phyloP scores from a whole-genome alignment of 306 rosid genomes.

The Bauhinia variegata region DNA sequence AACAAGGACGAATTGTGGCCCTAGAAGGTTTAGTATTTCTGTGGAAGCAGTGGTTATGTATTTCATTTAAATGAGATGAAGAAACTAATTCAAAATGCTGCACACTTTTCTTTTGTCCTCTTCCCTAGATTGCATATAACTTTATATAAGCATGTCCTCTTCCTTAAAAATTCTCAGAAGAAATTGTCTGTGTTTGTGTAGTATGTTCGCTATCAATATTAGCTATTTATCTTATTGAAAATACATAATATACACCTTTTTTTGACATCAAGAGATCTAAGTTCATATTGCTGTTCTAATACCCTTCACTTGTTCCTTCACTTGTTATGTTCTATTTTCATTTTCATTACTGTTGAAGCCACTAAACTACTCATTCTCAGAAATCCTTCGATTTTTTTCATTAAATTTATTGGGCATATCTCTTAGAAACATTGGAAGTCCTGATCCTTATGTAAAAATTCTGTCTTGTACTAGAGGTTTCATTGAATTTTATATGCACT shows the following conservation, averaged over 20 bases:
- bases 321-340: not conserved
- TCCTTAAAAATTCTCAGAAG: not conserved
- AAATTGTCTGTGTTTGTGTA: not conserved
- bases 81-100: not conserved
- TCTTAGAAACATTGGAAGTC: not conserved
- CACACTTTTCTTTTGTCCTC: no score
- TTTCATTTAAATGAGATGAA: not conserved
- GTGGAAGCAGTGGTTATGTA: not conserved
- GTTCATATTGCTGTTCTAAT: not conserved
- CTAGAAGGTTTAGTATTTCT: conserved; percentile 59
- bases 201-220: not conserved
- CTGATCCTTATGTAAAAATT: not conserved
- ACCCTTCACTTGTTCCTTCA: not conserved
- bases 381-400: no score
- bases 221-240: not conserved
- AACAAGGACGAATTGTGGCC: conserved; percentile 76
- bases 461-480: not conserved
- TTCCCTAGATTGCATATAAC: not conserved
- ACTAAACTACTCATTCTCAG: no score
- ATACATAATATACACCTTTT: not conserved
- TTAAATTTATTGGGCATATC: not conserved
- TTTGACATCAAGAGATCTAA: not conserved
- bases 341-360: not conserved
- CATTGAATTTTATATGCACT: not conserved
- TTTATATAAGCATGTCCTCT: not conserved